These are phyloP conservation scores for Silene uniflora DNA, from an alignment of 148 eudicot genomes.

Conservation along the genomic window DNA sequence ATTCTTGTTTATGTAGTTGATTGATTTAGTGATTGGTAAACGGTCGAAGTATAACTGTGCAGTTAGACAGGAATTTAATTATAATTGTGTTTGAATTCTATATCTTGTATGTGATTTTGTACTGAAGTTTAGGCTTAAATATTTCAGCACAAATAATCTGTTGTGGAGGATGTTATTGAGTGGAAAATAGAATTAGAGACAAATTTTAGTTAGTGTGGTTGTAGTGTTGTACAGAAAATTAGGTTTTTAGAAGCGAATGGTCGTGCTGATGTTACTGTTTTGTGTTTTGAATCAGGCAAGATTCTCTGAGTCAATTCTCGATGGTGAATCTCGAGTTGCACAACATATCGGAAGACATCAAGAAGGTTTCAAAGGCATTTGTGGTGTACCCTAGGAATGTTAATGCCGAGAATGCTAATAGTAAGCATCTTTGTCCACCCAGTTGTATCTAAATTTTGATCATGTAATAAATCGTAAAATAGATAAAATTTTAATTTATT, in stretches of 20 bases:
- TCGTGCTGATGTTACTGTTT: background rate
- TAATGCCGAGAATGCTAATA: conserved; percentile 78
- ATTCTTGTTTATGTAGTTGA: too few relatives aligned
- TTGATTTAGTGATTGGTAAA: too few relatives aligned
- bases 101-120: background rate
- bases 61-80: background rate
- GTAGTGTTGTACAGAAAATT: background rate
- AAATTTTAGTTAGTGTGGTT: too few relatives aligned
- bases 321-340: conserved; percentile 95
- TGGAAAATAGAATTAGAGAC: background rate
- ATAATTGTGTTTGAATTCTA: background rate
- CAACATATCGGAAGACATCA: conserved; percentile 88
- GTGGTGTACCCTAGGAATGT: conserved; percentile 94
- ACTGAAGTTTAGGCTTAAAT: background rate
- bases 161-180: background rate
- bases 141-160: background rate
- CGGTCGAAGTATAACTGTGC: background rate
- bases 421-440: conserved; percentile 37
- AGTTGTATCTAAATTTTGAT: background rate
- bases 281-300: conserved; percentile 54
- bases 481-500: background rate
- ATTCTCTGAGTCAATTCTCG: conserved; percentile 75
- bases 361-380: conserved; percentile 93
- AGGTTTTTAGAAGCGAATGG: background rate
- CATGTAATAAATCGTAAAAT: background rate